Evolutionary conservation across 345 rosid genomes (phyloP), one percentile per base, ranked within the genome.

Genomic region (Lenwebbia sp.): DNA sequence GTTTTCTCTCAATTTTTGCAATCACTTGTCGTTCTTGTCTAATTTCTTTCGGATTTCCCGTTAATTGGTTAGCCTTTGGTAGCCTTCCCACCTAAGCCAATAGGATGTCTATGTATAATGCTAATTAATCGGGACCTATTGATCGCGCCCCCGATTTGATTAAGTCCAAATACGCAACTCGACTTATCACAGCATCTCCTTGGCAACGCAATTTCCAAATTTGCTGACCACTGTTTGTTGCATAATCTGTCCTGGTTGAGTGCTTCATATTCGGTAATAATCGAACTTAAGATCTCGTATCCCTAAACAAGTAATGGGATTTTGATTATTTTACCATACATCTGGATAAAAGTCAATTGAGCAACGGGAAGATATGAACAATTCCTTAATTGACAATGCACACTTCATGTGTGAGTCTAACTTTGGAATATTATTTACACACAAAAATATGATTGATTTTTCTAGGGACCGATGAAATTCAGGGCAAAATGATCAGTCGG

Each of bases 91-190:
- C 53, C 53, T 51, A 51, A 51, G 53, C 70, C 33, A n/a, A 58
- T 58, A 58, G 70, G 33, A 15, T 30, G n/a, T 58, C 17, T 1
- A 58, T n/a, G 28, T 26, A n/a, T 25, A 15, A n/a, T 58, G 70
- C 4, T 3, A 58, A 12, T n/a, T 58, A 5, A 13, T 51, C 14
- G 14, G 70, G 5, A n/a, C 8, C 33, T 12, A 3, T 58, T n/a
- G 70, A 26, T 58, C 5, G 33, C 70, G 13, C 19, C 0, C 1
- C 21, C 0, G 10, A 0, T 28, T 28, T 62, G 22, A 14, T 52
- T 14, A 53, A 15, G 15, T 53, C 21, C 21, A 3, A 17, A 2
- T 28, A 0, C 2, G 17, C 0, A 4, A 8, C 23, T 30, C 0
- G 44, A 10, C 44, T 30, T 30, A 65, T 65, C 22, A 30, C 6